Conservation (phyloP, 176 grass and related monocot species). For the Pontederia paniculata region DNA sequence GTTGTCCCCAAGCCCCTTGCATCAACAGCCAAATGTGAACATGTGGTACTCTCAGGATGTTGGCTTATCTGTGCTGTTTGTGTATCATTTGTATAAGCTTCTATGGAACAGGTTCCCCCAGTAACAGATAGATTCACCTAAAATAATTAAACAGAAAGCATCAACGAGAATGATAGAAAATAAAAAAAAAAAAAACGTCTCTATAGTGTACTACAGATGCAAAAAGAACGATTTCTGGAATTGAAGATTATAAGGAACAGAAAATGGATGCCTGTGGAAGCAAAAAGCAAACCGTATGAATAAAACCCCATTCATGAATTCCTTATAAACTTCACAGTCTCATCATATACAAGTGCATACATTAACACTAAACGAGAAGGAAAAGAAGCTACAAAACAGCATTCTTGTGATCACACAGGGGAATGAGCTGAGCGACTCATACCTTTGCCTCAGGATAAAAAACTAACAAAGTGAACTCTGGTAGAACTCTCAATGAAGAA, state of each 20-base stretch:
- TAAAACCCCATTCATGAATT: too few relatives aligned
- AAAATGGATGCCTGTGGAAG: too few relatives aligned
- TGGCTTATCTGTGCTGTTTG: constrained; percentile 52
- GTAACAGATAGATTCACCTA: constrained; percentile 72
- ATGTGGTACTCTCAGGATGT: constrained; percentile 48
- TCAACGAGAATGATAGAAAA: neutral
- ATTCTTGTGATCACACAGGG: constrained; percentile 12
- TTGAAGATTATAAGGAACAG: too few relatives aligned
- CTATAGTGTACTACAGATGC: too few relatives aligned
- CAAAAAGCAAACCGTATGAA: too few relatives aligned
- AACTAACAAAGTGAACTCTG: constrained; percentile 61
- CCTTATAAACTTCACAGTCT: too few relatives aligned
- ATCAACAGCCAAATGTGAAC: constrained; percentile 69
- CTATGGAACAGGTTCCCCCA: constrained; percentile 86
- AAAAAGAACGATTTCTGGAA: too few relatives aligned
- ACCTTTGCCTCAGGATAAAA: constrained; percentile 78
- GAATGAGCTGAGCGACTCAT: constrained; percentile 15
- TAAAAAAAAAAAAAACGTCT: neutral
- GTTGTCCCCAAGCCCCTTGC: constrained; percentile 63
- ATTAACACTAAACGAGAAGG: too few relatives aligned
- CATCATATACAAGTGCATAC: too few relatives aligned
- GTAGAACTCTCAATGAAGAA: constrained; percentile 68
- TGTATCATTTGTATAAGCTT: constrained; percentile 84
- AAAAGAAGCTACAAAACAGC: neutral
- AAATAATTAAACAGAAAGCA: constrained; percentile 22